A percentile compares a stretch with the other conserved stretches of the same genome.
phyloP scores from a whole-genome alignment of 352 stramenopile genomes.

The Globisporangium paddicum region DNA sequence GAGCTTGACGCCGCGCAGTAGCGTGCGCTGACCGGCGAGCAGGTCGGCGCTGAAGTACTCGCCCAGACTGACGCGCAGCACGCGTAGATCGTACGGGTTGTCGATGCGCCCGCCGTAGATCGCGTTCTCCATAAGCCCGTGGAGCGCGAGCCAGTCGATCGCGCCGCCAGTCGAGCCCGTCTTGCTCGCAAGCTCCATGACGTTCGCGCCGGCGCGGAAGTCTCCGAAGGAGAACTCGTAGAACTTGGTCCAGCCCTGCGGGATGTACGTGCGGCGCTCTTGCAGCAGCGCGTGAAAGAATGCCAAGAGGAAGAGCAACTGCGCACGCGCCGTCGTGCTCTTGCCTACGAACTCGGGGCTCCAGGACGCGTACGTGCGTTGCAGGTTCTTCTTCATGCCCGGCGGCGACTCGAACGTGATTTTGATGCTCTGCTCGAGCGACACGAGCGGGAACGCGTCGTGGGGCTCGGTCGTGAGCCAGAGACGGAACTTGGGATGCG shows the following conservation, averaged over 20 bases:
- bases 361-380: slow-evolving; percentile 90
- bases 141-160: slow-evolving; percentile 90
- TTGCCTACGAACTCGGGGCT: slow-evolving; percentile 65
- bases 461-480: slow-evolving; percentile 94
- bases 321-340: slow-evolving; percentile 33
- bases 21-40: slow-evolving; percentile 49
- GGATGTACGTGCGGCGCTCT: slow-evolving; percentile 90
- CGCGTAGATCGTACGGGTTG: slow-evolving; percentile 90
- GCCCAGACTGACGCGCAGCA: slow-evolving; percentile 84
- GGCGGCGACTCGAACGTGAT: slow-evolving; percentile 94
- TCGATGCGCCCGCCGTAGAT: slow-evolving; percentile 95
- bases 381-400: slow-evolving; percentile 95
- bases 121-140: slow-evolving; percentile 94
- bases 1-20: slow-evolving; percentile 69
- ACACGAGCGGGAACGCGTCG: slow-evolving; percentile 84
- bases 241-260: slow-evolving; percentile 95
- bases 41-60: slow-evolving; percentile 87
- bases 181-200: slow-evolving; percentile 81
- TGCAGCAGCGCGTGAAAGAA: slow-evolving; percentile 89
- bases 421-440: slow-evolving; percentile 93
- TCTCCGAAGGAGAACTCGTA: slow-evolving; percentile 96
- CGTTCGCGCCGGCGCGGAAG: slow-evolving; percentile 88
- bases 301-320: slow-evolving; percentile 86
- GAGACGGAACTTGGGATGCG: slow-evolving; percentile 89
- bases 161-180: slow-evolving; percentile 15